These are phyloP conservation scores for Luvunga scandens DNA, from an alignment of 345 rosid genomes.

Conservation along the genomic window DNA sequence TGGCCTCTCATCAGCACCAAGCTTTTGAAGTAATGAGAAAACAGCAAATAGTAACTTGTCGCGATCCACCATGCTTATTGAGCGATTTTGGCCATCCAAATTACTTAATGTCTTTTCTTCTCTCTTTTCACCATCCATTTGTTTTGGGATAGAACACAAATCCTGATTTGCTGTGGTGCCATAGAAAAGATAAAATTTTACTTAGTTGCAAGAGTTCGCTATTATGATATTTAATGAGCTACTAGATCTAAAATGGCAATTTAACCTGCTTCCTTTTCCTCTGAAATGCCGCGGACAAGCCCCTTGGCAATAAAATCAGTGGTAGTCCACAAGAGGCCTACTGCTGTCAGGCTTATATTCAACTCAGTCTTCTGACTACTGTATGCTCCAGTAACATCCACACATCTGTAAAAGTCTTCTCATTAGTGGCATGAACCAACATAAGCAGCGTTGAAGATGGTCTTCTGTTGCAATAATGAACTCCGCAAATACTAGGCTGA, in stretches of 20 bases:
- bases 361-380: conserved; percentile 89
- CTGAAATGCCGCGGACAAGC: conserved; percentile 38
- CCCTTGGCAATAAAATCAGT: conserved; percentile 91
- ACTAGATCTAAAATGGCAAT: conserved; percentile 9
- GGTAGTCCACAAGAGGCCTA: conserved; percentile 91
- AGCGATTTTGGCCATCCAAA: conserved; percentile 31
- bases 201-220: conserved; percentile 8
- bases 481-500: background rate
- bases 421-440: conserved; percentile 11
- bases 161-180: conserved; percentile 30
- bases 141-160: conserved; percentile 31
- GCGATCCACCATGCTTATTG: conserved; percentile 34
- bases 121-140: conserved; percentile 42
- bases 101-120: conserved; percentile 36
- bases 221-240: background rate
- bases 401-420: conserved; percentile 62
- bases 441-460: background rate
- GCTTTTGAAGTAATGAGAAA: conserved; percentile 87
- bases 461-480: conserved; percentile 8
- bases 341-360: conserved; percentile 93
- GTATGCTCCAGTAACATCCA: conserved; percentile 97
- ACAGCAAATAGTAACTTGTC: conserved; percentile 79
- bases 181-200: conserved; percentile 13
- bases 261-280: conserved; percentile 59
- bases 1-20: conserved; percentile 94